These are phyloP conservation scores for Pichia cephalocereana DNA, from an alignment of 805 yeast species.

Conservation along the genomic window DNA sequence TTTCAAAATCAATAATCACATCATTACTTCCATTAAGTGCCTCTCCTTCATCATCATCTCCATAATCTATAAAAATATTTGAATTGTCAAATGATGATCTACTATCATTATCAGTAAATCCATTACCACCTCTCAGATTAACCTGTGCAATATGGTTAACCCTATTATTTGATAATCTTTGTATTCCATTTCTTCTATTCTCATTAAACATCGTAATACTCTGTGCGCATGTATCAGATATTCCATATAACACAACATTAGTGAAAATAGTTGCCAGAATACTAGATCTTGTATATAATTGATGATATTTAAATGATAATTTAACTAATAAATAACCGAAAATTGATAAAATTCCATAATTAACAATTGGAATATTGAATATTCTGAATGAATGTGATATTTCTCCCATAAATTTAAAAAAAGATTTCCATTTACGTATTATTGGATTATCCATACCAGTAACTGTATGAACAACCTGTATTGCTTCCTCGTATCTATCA, in stretches of 20 bases:
- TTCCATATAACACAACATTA: slow-evolving; percentile 72
- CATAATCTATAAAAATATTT: slow-evolving; percentile 28
- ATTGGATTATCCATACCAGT: background rate
- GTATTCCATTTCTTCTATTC: too few relatives aligned
- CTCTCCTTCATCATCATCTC: slow-evolving; percentile 6
- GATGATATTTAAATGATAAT: slow-evolving; percentile 49
- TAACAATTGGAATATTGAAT: slow-evolving; percentile 45
- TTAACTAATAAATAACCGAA: slow-evolving; percentile 42
- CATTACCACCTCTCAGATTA: background rate
- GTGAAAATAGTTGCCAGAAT: slow-evolving; percentile 73
- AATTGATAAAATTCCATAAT: slow-evolving; percentile 40
- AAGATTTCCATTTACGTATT: background rate
- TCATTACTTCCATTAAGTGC: slow-evolving; percentile 1
- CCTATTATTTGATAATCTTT: background rate
- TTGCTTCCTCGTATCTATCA: background rate
- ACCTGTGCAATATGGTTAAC: background rate
- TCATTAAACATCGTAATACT: slow-evolving; percentile 32
- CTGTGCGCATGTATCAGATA: slow-evolving; percentile 90
- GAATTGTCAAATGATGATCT: slow-evolving; percentile 7
- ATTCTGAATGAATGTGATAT: slow-evolving; percentile 17
- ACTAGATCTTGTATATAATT: slow-evolving; percentile 53
- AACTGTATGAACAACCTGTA: background rate
- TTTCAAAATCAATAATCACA: background rate
- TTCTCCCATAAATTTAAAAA: slow-evolving; percentile 7
- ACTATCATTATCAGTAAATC: background rate